A percentile compares a stretch with the other conserved stretches of the same genome.
phyloP scores from a whole-genome alignment of 1,284 basidiomycete species.

The Ganoderma lingzhi region DNA sequence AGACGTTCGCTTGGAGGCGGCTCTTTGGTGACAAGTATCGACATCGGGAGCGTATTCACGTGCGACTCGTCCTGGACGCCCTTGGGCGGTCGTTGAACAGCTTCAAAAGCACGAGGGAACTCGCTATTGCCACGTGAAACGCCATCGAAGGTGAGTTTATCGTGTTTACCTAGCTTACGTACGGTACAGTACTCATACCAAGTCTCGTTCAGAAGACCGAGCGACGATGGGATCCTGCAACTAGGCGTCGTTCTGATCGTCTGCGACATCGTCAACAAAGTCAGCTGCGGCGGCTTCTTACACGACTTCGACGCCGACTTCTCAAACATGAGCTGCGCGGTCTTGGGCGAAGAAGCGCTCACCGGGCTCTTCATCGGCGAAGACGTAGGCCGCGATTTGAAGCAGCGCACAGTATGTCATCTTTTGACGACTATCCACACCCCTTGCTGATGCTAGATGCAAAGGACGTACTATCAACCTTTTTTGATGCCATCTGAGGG shows the following conservation, averaged over 20 bases:
- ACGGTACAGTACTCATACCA: background rate
- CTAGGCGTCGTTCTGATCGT: slow-evolving; percentile 21
- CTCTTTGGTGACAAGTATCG: background rate
- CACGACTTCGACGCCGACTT: slow-evolving; percentile 24
- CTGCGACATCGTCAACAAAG: background rate
- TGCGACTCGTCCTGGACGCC: slow-evolving; percentile 23
- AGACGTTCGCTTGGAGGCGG: slow-evolving; percentile 20
- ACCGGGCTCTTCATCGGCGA: background rate
- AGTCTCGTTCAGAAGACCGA: slow-evolving; percentile 12
- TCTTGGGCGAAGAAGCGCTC: background rate
- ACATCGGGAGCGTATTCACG: slow-evolving; percentile 25
- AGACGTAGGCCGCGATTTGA: background rate
- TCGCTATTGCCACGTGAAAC: slow-evolving; percentile 25
- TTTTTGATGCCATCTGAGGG: background rate
- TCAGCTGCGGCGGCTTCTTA: slow-evolving; percentile 16
- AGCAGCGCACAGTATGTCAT: slow-evolving; percentile 24
- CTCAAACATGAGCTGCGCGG: slow-evolving; percentile 10
- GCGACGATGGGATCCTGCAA: slow-evolving; percentile 16
- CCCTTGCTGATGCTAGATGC: background rate
- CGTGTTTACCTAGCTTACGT: background rate
- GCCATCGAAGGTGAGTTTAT: slow-evolving; percentile 24
- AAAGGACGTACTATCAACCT: slow-evolving; percentile 26
- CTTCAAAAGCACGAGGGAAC: slow-evolving; percentile 28
- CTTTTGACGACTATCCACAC: background rate
- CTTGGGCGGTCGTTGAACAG: slow-evolving; percentile 23